Evolutionary conservation across 169 alveolate genomes (phyloP), one percentile per base, ranked within the genome.

Genomic region (Eimeria brunetti): DNA sequence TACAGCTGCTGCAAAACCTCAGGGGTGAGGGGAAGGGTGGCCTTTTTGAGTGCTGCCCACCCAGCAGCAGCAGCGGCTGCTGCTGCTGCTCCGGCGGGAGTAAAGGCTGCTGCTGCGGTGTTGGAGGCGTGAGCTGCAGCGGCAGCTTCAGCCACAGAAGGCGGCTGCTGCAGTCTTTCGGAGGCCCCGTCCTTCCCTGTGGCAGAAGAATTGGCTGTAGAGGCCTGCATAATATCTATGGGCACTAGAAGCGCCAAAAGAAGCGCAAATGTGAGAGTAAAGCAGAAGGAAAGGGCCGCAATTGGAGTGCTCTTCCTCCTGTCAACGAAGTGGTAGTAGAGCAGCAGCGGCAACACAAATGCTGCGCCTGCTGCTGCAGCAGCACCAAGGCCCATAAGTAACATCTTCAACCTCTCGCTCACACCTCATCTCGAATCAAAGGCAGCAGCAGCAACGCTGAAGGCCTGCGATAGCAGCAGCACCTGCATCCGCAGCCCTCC

Each of bases 11-110:
- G 91, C 30, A 84, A 69, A n/a, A 60, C 78, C 58, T 84, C 91
- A n/a, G 78, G 62, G 12, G 91, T 84, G 44, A 84, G 91, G 46
- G 91, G 91, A 18, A 58, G 80, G 27, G 60, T 16, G 56, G 80
- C 91, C 64, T 14, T 84, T 53, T 12, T 84, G 18, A 84, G 91
- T 56, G 91, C 91, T 33, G 58, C 78, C 91, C 91, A 84, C 44
- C 91, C 91, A 58, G 75, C 91, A 81, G 49, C 51, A n/a, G 89
- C 89, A 58, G 91, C 91, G 0, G 91, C 91, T 12, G 91, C 91
- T 36, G 91, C 91, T 20, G 91, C 91, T 58, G 91, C 91, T 24
- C 78, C 91, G 56, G 91, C 91, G 58, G 78, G 78, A 24, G 91
- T 58, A 84, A 58, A 58, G 36, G 91, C 76, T 4, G 76, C 64